Evolutionary conservation across 2,329 filamentous ascomycete species (phyloP).

Genomic region (Aspergillus fumigatus): DNA sequence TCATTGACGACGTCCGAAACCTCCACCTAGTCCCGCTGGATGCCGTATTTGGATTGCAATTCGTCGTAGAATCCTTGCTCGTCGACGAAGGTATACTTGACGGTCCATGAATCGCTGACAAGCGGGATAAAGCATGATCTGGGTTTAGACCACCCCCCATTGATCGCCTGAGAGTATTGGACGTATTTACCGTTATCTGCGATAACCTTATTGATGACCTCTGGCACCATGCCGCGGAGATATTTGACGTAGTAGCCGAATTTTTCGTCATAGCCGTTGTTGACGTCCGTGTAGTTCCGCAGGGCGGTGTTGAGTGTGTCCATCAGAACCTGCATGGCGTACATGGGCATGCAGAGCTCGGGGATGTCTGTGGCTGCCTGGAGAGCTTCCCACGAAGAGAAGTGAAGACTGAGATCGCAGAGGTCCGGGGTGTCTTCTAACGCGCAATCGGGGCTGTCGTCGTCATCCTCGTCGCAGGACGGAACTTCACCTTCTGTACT

Average conservation of each 20-base stretch:
- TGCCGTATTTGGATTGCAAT: not conserved
- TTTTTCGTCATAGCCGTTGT: constrained; percentile 8
- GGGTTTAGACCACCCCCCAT: no score
- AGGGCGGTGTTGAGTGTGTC: not conserved
- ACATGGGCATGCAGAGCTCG: not conserved
- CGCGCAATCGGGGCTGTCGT: not conserved
- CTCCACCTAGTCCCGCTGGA: not conserved
- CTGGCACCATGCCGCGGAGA: no score
- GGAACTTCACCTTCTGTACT: constrained; percentile 2
- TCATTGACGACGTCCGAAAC: no score
- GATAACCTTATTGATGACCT: not conserved
- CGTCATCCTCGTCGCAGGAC: not conserved
- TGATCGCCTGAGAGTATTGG: no score
- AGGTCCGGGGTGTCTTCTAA: not conserved
- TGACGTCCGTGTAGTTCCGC: constrained; percentile 5
- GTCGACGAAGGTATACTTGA: not conserved
- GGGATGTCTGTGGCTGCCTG: no score
- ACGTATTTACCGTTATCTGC: no score
- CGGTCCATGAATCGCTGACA: not conserved
- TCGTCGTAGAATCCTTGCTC: not conserved
- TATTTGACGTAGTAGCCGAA: constrained; percentile 7
- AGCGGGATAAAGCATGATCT: no score
- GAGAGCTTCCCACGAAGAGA: not conserved
- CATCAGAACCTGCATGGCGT: not conserved
- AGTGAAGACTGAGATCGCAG: not conserved